Evolutionary conservation across 116 monocot genomes (phyloP).

Genomic region (Dioscorea cayenensis): DNA sequence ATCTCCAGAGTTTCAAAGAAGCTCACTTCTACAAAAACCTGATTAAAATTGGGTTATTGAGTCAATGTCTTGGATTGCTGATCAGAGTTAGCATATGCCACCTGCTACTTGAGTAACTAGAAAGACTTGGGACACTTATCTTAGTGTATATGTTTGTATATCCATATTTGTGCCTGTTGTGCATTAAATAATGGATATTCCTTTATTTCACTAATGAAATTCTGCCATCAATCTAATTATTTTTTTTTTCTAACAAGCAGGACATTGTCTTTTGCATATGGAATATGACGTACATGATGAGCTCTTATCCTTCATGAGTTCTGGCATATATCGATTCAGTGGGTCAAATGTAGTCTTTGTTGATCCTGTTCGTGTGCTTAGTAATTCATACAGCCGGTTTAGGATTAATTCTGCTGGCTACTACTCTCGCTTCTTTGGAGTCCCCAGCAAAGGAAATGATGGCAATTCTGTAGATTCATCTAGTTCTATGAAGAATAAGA

Average conservation of each 20-base stretch:
- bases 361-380: slow-evolving; percentile 81
- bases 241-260: background rate
- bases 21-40: background rate
- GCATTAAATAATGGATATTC: background rate
- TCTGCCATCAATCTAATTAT: background rate
- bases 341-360: slow-evolving; percentile 40
- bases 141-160: no score
- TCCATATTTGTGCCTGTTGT: no score
- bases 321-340: slow-evolving; percentile 66
- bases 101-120: background rate
- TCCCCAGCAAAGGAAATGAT: background rate
- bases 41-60: background rate
- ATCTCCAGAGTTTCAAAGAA: no score
- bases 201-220: background rate
- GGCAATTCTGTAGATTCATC: background rate
- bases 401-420: slow-evolving; percentile 50
- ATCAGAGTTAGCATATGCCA: background rate
- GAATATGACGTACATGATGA: slow-evolving; percentile 10
- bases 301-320: slow-evolving; percentile 46
- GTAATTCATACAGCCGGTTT: slow-evolving; percentile 51
- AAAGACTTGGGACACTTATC: background rate
- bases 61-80: background rate
- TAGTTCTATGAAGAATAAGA: slow-evolving; percentile 24
- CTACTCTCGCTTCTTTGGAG: slow-evolving; percentile 67
- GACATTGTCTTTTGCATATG: background rate